A percentile compares a stretch with the other conserved stretches of the same genome.
Conservation (phyloP, 345 rosid genomes). For the Linum trigynum region DNA sequence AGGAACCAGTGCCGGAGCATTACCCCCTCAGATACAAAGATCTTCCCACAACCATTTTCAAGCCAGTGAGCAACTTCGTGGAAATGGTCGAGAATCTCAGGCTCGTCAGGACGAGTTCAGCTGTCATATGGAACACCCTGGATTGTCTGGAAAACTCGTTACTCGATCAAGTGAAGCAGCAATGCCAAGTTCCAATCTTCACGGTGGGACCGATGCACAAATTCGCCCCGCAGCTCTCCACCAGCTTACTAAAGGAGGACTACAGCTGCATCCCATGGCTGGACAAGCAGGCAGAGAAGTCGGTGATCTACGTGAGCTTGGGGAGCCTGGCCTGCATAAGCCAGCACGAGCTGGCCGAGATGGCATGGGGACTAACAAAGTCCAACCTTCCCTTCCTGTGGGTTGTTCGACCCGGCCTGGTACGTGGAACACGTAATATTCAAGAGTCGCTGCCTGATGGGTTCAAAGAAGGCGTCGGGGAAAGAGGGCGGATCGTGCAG, state of each 20-base stretch:
- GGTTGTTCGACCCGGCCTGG: conserved; percentile 25
- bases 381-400: conserved; percentile 25
- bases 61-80: not conserved
- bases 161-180: conserved; percentile 12
- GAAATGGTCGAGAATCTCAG: not conserved
- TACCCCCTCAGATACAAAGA: conserved; percentile 3
- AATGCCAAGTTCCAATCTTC: conserved; percentile 20
- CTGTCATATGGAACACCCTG: conserved; percentile 21
- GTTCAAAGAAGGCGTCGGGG: conserved; percentile 10
- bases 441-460: conserved; percentile 13
- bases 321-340: conserved; percentile 18
- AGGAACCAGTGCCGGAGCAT: not conserved
- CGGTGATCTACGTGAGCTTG: conserved; percentile 29
- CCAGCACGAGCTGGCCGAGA: conserved; percentile 20
- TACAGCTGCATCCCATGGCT: conserved; percentile 31
- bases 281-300: conserved; percentile 19
- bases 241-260: conserved; percentile 22
- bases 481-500: conserved; percentile 18
- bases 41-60: not conserved
- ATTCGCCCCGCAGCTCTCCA: conserved; percentile 14
- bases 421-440: conserved; percentile 14
- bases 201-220: conserved; percentile 31
- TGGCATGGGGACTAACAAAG: conserved; percentile 29
- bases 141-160: conserved; percentile 24
- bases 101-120: conserved; percentile 5